Evolutionary conservation across 1,284 basidiomycete genomes (phyloP), one percentile per base, ranked within the genome.

Genomic region (Cutaneotrichosporon dermatis): DNA sequence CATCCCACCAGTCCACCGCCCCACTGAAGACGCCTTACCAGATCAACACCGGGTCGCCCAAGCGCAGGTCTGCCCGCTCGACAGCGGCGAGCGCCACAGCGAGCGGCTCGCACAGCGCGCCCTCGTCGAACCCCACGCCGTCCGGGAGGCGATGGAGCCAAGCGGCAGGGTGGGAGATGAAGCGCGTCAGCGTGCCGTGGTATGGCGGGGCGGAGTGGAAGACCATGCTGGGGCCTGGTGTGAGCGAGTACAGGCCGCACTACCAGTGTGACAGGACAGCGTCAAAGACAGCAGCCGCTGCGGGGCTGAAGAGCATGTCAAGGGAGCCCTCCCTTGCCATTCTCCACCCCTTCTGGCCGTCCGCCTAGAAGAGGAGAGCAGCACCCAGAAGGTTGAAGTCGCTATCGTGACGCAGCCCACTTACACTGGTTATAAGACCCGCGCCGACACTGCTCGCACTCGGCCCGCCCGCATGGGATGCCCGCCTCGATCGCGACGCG

Each of bases 101-200:
- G 9, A 83, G 71, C 0, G 82, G 82, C 63, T 82, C 81, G 62
- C 80, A 77, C 6, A 82, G 68, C 0, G 80, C 76, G 15, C 82
- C 82, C 60, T 83, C 82, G 54, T 83, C 82, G 64, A 65, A 81
- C 4, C 71, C 72, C 13, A 81, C 69, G 58, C 68, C 72, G 59
- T 79, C 75, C 0, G 82, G 82, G 4, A 83, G 70, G 59, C 76
- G 76, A 73, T 83, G 82, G 2, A 82, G 66, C 82, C 82, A 83
- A 6, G 74, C 73, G 0, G 80, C 81, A 0, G 82, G 81, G 62
- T 83, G 82, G 15, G 77, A 69, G 69, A 82, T 81, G 71, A 76
- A 82, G 57, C 79, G 69, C 4, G 78, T 79, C 13, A 80, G 64
- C 10, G 76, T 76, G 49, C 79, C 80, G 65, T 80, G 79, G 66